A percentile compares a stretch with the other conserved stretches of the same genome.
These are phyloP conservation scores for Westerdykella ornata DNA, from an alignment of 2,329 filamentous ascomycete genomes.

Conservation along the genomic window DNA sequence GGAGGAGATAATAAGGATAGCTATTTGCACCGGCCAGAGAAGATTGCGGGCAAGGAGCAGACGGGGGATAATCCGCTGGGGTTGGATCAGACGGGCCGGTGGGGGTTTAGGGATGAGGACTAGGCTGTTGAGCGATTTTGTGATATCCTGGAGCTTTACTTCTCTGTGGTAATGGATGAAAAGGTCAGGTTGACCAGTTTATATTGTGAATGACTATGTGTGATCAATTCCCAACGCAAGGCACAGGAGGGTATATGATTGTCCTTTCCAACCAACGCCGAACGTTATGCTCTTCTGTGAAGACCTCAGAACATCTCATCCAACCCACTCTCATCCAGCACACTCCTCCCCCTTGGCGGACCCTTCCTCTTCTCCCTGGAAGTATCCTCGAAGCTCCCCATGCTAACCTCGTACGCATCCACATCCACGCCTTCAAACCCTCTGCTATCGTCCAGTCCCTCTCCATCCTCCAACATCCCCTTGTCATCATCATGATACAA, in stretches of 20 bases:
- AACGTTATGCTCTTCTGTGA: neutral
- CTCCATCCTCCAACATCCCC: conserved; percentile 13
- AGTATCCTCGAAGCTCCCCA: conserved; percentile 39
- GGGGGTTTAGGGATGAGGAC: conserved; percentile 34
- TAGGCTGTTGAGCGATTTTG: too few species aligned
- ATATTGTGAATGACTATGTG: neutral
- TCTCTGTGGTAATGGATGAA: too few species aligned
- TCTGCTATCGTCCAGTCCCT: conserved; percentile 14
- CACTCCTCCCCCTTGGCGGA: conserved; percentile 10
- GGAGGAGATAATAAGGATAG: conserved; percentile 38
- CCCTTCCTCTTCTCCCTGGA: conserved; percentile 35
- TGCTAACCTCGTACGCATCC: conserved; percentile 24
- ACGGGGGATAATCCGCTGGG: conserved; percentile 37
- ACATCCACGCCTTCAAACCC: conserved; percentile 24
- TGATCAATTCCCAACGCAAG: neutral
- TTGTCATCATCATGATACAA: conserved; percentile 15
- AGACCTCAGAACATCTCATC: conserved; percentile 30
- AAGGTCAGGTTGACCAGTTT: too few species aligned
- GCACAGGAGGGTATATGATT: neutral
- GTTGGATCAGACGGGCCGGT: conserved; percentile 34
- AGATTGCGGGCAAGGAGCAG: conserved; percentile 36
- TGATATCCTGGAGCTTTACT: too few species aligned
- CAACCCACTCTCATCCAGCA: conserved; percentile 30
- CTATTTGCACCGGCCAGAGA: conserved; percentile 31
- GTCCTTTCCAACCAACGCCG: neutral